phyloP scores from a whole-genome alignment of 108 stramenopile species.

The Mediolabrus comicus region DNA sequence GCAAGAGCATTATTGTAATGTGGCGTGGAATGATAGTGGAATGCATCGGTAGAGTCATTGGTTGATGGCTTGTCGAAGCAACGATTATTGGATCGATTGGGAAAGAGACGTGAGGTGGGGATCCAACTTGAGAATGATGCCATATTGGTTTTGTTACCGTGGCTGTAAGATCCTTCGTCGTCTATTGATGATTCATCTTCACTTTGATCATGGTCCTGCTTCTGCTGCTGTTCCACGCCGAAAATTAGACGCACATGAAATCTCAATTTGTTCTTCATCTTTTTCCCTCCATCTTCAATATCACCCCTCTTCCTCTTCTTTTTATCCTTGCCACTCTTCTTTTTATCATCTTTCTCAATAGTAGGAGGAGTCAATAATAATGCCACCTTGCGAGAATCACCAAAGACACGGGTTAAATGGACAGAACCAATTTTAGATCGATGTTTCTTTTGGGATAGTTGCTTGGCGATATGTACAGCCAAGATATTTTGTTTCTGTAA shows the following conservation, averaged over 20 bases:
- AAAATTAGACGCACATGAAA: conserved; percentile 77
- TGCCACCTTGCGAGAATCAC: conserved; percentile 49
- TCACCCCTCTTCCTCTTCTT: conserved; percentile 22
- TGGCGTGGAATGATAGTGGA: conserved; percentile 19
- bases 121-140: conserved; percentile 55
- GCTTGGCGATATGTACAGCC: conserved; percentile 55
- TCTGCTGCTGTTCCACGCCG: conserved; percentile 53
- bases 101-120: conserved; percentile 70
- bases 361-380: conserved; percentile 55
- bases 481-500: conserved; percentile 74
- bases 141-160: neutral
- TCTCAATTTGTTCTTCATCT: conserved; percentile 27
- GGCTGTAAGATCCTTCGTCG: neutral
- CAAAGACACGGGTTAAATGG: conserved; percentile 39
- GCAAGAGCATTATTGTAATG: conserved; percentile 72
- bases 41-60: neutral
- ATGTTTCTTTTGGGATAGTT: conserved; percentile 57
- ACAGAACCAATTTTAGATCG: conserved; percentile 43
- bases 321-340: conserved; percentile 1
- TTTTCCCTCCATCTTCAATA: conserved; percentile 12
- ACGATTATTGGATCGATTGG: conserved; percentile 75
- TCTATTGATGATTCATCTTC: conserved; percentile 11
- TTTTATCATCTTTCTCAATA: neutral
- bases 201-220: too few species aligned
- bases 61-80: neutral